Base-by-base conservation (phyloP, 352 stramenopile genomes). In the Salisapilia sapeloensis region DNA sequence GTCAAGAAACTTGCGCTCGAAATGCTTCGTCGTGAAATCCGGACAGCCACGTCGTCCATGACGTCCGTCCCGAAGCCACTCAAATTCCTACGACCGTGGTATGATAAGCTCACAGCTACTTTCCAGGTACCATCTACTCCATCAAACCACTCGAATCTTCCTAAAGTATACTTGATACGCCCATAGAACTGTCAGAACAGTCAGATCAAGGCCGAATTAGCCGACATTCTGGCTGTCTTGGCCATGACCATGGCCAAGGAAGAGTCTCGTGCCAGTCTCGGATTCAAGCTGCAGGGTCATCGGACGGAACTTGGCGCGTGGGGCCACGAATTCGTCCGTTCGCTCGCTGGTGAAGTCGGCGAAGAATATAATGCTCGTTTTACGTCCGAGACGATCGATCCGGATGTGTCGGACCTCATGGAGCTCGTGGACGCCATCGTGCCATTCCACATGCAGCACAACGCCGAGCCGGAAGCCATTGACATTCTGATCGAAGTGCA, bases 401-500 rank as follows among this genome's bases (percentile, higher is more conserved):
- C 75, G 6, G 80, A 96, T 44, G 60, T 84, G 20, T 38, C 59
- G 21, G 94, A 99, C 55, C 59, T 99, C 30, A 50, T 98, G 46
- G 56, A 57, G 40, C 84, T 99, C 41, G 94, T 99, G 31, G 85
- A 99, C 56, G 86, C 94, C 9, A 99, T 99, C 51, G 92, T 99
- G 36, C 94, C 94, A 3, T 99, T 99, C 65, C 92, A 99, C 72
- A 92, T 99, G 53, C 63, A 93, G 45, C 95, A 99, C 65, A 99
- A 99, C 53, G 94, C 95, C 4, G 94, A 99, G 57, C 91, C 94
- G 0, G 96, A 99, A 66, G 96, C 95, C 14, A 92, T 99, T 23
- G 96, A 99, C 58, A 89, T 99, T 17, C 64, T 99, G 29, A 93
- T 99, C 44, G 96, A 99, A 72, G 93, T 98, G 21, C 91, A 98